A percentile compares a stretch with the other conserved stretches of the same genome.
phyloP scores from a whole-genome alignment of 768 basidiomycete genomes.

The Boletus rufocinnamomeus region DNA sequence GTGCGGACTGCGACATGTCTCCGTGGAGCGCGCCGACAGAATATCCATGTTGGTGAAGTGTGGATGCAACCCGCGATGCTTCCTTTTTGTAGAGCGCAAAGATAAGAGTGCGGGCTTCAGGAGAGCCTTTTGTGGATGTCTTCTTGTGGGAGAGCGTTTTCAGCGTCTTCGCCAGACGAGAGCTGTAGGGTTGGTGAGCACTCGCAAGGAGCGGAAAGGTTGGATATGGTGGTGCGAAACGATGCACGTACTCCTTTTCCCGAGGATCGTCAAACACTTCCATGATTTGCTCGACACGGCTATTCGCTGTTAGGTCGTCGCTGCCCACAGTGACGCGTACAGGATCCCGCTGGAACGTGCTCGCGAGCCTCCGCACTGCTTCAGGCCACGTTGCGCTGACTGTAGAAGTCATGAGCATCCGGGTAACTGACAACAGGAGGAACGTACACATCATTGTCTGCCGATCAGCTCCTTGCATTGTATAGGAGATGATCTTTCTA shows the following conservation, averaged over 20 bases:
- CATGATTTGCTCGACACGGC: constrained; percentile 88
- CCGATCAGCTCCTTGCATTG: constrained; percentile 65
- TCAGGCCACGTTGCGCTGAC: constrained; percentile 99
- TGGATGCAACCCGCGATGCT: constrained; percentile 84
- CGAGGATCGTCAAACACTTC: constrained; percentile 87
- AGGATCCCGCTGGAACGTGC: constrained; percentile 82
- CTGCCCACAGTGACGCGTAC: constrained; percentile 92
- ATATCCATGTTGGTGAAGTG: constrained; percentile 73
- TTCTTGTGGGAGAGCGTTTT: constrained; percentile 61
- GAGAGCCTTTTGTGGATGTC: constrained; percentile 46
- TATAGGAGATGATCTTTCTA: constrained; percentile 78
- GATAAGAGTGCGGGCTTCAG: constrained; percentile 75
- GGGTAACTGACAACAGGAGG: no score
- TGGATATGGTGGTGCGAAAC: not conserved
- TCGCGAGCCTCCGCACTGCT: constrained; percentile 84
- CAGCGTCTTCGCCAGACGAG: constrained; percentile 60
- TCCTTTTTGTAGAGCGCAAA: constrained; percentile 99
- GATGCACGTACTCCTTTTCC: constrained; percentile 75
- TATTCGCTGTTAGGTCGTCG: constrained; percentile 93
- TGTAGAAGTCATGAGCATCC: constrained; percentile 30
- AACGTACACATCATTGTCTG: constrained; percentile 94
- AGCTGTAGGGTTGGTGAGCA: constrained; percentile 38
- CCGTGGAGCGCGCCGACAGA: constrained; percentile 84
- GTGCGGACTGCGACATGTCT: constrained; percentile 82
- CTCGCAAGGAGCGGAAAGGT: not conserved